Evolutionary conservation across 495 filamentous ascomycete genomes (phyloP).

Genomic region (Glonium stellatum): DNA sequence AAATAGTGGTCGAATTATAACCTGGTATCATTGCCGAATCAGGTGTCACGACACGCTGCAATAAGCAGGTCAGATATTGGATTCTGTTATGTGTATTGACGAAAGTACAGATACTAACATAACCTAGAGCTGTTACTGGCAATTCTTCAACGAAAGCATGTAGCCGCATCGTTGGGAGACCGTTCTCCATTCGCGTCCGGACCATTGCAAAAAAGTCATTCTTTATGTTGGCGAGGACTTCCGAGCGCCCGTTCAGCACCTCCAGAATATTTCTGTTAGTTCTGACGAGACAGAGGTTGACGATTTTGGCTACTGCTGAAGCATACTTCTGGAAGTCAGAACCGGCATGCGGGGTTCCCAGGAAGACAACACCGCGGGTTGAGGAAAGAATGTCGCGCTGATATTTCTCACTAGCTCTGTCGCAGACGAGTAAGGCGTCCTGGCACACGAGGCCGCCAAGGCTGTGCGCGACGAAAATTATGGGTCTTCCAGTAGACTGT

Average conservation of each 20-base stretch:
- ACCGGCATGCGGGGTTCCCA: constrained; percentile 11
- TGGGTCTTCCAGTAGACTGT: constrained; percentile 22
- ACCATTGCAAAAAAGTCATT: constrained; percentile 37
- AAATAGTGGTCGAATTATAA: constrained; percentile 36
- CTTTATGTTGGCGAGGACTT: constrained; percentile 37
- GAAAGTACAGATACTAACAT: constrained; percentile 8
- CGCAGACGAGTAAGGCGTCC: constrained; percentile 7
- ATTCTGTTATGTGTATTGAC: neutral
- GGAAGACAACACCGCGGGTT: constrained; percentile 6
- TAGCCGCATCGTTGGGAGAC: constrained; percentile 25
- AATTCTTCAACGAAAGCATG: constrained; percentile 34
- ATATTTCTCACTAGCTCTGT: neutral
- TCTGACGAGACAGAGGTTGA: constrained; percentile 12
- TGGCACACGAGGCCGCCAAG: constrained; percentile 37
- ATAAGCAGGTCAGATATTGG: neutral
- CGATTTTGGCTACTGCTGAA: constrained; percentile 12
- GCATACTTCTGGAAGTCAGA: constrained; percentile 7
- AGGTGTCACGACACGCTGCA: constrained; percentile 34
- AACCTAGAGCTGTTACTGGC: constrained; percentile 19
- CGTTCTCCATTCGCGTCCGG: constrained; percentile 16
- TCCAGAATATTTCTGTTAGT: constrained; percentile 11
- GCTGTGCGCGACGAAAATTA: constrained; percentile 36
- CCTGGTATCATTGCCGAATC: constrained; percentile 39
- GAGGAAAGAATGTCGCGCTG: neutral
- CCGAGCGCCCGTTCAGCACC: constrained; percentile 20